Percentiles rank a stretch among this genome's conserved stretches.
phyloP scores from a whole-genome alignment of 441 rosid species.

The Corymbia calophylla region DNA sequence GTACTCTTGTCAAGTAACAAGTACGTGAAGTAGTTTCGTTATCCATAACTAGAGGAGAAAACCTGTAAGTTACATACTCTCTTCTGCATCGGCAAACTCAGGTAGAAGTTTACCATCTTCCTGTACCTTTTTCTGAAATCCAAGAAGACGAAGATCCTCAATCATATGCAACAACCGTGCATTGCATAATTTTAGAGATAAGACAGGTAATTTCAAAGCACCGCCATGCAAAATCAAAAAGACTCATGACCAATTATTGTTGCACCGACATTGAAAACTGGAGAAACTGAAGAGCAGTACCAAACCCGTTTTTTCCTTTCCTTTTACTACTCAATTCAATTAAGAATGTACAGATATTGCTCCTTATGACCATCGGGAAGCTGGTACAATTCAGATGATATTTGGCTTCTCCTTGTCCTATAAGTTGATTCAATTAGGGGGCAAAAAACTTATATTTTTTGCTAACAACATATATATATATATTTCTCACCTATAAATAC shows the following conservation, averaged over 20 bases:
- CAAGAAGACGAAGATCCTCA: background rate
- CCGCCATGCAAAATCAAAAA: background rate
- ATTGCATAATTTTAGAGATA: background rate
- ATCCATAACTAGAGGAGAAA: background rate
- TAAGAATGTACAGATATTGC: background rate
- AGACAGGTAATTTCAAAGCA: background rate
- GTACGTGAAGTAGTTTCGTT: background rate
- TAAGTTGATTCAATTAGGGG: background rate
- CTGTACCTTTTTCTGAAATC: constrained; percentile 65
- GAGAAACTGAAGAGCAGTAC: background rate
- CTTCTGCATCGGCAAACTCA: constrained; percentile 80
- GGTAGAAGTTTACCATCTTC: constrained; percentile 72
- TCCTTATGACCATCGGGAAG: background rate
- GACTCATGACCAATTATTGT: background rate
- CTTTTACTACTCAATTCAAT: background rate
- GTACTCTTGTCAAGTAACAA: background rate
- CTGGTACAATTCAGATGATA: background rate
- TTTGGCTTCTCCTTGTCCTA: background rate
- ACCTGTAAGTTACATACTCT: constrained; percentile 31
- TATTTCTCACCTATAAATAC: background rate
- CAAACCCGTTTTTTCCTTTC: background rate
- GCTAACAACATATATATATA: background rate
- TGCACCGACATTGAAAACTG: background rate
- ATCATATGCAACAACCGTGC: background rate
- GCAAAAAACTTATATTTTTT: background rate